phyloP scores from a whole-genome alignment of 129 eudicot genomes.

The Erigeron canadensis region DNA sequence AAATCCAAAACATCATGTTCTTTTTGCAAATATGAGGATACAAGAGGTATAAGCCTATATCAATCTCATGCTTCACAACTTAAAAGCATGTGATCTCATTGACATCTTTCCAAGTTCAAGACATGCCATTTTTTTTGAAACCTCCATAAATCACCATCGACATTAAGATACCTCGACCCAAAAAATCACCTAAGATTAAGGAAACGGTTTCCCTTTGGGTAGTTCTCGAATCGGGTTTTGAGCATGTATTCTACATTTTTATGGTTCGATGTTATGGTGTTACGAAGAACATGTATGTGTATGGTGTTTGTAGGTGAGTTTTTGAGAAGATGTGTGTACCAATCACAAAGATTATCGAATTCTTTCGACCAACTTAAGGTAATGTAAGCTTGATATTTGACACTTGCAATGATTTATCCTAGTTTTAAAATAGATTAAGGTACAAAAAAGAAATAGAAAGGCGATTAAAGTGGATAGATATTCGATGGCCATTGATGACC shows the following conservation, averaged over 20 bases:
- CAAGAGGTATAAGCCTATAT: slow-evolving; percentile 47
- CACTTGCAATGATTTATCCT: slow-evolving; percentile 62
- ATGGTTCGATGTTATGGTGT: slow-evolving; percentile 75
- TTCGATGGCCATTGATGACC: slow-evolving; percentile 29
- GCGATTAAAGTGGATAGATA: slow-evolving; percentile 12
- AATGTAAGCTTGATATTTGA: slow-evolving; percentile 49
- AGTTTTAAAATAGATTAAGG: slow-evolving; percentile 29
- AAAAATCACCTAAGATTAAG: slow-evolving; percentile 63
- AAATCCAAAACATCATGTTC: slow-evolving; percentile 42
- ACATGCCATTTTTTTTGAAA: slow-evolving; percentile 75
- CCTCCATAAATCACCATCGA: slow-evolving; percentile 77
- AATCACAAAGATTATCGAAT: slow-evolving; percentile 68
- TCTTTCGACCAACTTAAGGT: slow-evolving; percentile 62
- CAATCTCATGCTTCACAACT: slow-evolving; percentile 50
- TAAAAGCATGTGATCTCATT: slow-evolving; percentile 51
- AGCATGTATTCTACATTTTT: slow-evolving; percentile 73
- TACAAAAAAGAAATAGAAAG: slow-evolving; percentile 1
- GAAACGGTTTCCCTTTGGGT: slow-evolving; percentile 85
- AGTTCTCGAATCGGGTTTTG: slow-evolving; percentile 73
- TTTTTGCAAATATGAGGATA: slow-evolving; percentile 31
- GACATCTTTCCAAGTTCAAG: slow-evolving; percentile 64
- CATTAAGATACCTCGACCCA: slow-evolving; percentile 86
- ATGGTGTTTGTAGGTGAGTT: slow-evolving; percentile 71
- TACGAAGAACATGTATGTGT: slow-evolving; percentile 72
- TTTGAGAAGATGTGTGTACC: slow-evolving; percentile 78